Evolutionary conservation across 495 filamentous ascomycete species (phyloP), one percentile per base, ranked within the genome.

Genomic region (Jackrogersella minutella): DNA sequence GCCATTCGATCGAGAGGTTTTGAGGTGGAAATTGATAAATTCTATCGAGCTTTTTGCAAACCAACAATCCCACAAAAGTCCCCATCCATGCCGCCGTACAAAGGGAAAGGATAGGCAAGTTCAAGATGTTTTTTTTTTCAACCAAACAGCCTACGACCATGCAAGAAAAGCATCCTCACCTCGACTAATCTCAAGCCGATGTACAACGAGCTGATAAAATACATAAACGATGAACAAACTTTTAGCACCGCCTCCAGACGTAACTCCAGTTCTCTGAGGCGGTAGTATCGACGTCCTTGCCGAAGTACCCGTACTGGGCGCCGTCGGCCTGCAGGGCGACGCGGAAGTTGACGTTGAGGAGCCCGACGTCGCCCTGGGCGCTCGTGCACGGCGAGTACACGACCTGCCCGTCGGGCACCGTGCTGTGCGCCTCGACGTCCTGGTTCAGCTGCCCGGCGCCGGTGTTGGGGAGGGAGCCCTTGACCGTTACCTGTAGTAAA

Each of bases 271-370:
- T 76, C 70, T 81, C 77, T 1, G 69, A 66, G 6, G 69, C 52
- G 6, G 69, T 49, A 2, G 60, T 65, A 46, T 70, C 53, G 13
- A 64, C 62, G 46, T 69, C 52, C 39, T 76, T 78, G 68, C 78
- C 78, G 52, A 80, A 81, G 49, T 72, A 74, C 0, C 69, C 75
- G 63, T 73, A 76, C 62, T 67, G 61, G 1, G 70, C 61, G 36
- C 74, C 74, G 39, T 28, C 61, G 62, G 49, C 75, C 70, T 50
- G 39, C 6, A 80, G 74, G 5, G 70, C 76, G 50, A 74, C 76
- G 58, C 79, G 75, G 73, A 80, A 80, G 69, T 81, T 81, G 73
- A 81, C 69, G 57, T 80, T 78, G 39, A 81, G 63, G 57, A 81
- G 76, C 13, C 79, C 79, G 37, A 75, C 70, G 62, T 66, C 69